These are phyloP conservation scores for Boletus edulis DNA, from an alignment of 768 basidiomycete genomes.

Conservation along the genomic window DNA sequence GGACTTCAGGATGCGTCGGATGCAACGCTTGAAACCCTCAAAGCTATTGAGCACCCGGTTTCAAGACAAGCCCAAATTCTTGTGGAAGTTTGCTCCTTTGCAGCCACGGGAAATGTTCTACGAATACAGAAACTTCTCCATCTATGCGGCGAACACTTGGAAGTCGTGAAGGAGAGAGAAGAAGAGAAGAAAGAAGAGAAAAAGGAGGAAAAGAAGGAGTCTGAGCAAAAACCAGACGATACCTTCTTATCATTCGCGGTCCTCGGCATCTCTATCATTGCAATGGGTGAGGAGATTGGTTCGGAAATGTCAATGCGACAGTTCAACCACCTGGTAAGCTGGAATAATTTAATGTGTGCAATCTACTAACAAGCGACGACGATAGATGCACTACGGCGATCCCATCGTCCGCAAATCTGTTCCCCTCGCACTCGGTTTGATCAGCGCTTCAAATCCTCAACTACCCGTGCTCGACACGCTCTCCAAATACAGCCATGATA, in stretches of 20 bases:
- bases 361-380: conserved; percentile 13
- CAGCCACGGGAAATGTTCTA: conserved; percentile 93
- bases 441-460: conserved; percentile 95
- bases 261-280: conserved; percentile 88
- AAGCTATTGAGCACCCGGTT: conserved; percentile 90
- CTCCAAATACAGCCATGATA: conserved; percentile 98
- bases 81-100: conserved; percentile 92
- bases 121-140: conserved; percentile 92
- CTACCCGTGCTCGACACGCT: conserved; percentile 93
- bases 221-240: conserved; percentile 56
- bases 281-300: conserved; percentile 98
- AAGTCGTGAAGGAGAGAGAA: conserved; percentile 39
- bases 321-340: conserved; percentile 90
- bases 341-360: background rate
- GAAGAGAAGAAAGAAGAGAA: conserved; percentile 56
- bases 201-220: conserved; percentile 58
- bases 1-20: conserved; percentile 92
- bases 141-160: conserved; percentile 89
- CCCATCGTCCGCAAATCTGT: conserved; percentile 88
- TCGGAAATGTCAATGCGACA: conserved; percentile 97
- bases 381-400: conserved; percentile 98
- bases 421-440: conserved; percentile 91
- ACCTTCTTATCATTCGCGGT: conserved; percentile 92
- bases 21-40: conserved; percentile 88
- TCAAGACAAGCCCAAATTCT: conserved; percentile 89